Conservation (phyloP, 2,329 filamentous ascomycete species). For the Hymenoscyphus infarciens region DNA sequence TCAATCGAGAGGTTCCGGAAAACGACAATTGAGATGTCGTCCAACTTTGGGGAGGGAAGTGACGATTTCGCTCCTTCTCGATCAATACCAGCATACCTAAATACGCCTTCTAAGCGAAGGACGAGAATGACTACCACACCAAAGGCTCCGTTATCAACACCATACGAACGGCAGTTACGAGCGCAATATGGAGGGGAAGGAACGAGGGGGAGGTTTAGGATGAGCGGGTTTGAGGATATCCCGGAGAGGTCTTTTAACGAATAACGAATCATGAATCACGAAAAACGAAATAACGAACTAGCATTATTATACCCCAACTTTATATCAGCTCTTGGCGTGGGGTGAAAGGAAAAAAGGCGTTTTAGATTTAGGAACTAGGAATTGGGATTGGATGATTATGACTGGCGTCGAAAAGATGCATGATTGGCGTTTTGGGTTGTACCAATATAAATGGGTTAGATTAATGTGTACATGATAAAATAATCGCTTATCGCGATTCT, state of each 20-base stretch:
- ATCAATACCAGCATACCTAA: slow-evolving; percentile 22
- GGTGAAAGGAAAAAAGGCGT: slow-evolving; percentile 11
- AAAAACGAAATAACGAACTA: slow-evolving; percentile 2
- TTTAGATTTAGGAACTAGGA: slow-evolving; percentile 6
- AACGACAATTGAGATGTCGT: slow-evolving; percentile 30
- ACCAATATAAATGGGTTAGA: slow-evolving; percentile 20
- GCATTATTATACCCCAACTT: slow-evolving; percentile 9
- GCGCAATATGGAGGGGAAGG: slow-evolving; percentile 26
- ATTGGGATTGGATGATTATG: slow-evolving; percentile 23
- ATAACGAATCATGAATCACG: slow-evolving; percentile 19
- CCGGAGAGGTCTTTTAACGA: slow-evolving; percentile 20
- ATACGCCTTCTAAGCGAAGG: slow-evolving; percentile 42
- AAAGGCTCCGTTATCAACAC: slow-evolving; percentile 41
- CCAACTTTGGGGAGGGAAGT: slow-evolving; percentile 30
- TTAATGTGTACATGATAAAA: slow-evolving; percentile 8
- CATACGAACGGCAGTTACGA: slow-evolving; percentile 40
- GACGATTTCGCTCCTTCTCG: slow-evolving; percentile 23
- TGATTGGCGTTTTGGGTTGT: slow-evolving; percentile 18
- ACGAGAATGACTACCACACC: slow-evolving; percentile 43
- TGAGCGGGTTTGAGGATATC: slow-evolving; percentile 31
- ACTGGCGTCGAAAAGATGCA: slow-evolving; percentile 13
- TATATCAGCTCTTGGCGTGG: slow-evolving; percentile 10
- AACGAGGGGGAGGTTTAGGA: slow-evolving; percentile 22
- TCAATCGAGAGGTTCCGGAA: neutral
- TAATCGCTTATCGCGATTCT: slow-evolving; percentile 10